These are phyloP conservation scores for Psilocybe tampanensis DNA, from an alignment of 768 basidiomycete genomes.

Conservation along the genomic window DNA sequence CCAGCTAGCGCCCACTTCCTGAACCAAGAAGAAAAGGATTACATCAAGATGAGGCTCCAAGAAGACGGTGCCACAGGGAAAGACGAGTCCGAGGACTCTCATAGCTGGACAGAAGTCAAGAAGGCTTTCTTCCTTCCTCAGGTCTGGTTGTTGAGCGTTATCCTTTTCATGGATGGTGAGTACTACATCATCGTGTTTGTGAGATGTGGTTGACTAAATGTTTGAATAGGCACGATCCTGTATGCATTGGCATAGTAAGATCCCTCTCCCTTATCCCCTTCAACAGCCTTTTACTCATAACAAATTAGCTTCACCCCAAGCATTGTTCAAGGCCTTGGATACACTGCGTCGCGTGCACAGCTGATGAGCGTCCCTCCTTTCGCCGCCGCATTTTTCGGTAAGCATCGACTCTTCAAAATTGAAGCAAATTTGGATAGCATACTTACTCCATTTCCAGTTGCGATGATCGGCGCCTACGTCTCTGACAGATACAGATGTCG, in stretches of 20 bases:
- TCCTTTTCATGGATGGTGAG: conserved; percentile 56
- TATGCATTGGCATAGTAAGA: conserved; percentile 52
- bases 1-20: conserved; percentile 50
- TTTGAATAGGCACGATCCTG: conserved; percentile 40
- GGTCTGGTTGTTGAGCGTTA: conserved; percentile 50
- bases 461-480: conserved; percentile 41
- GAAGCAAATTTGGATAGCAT: not conserved
- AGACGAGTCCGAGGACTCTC: conserved; percentile 40
- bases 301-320: conserved; percentile 65
- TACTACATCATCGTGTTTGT: not conserved
- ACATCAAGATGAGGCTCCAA: conserved; percentile 41
- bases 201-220: not conserved
- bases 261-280: not conserved
- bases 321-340: conserved; percentile 66
- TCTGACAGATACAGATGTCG: conserved; percentile 58
- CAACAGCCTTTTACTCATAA: not conserved
- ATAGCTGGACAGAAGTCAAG: conserved; percentile 60
- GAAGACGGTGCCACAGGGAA: conserved; percentile 41
- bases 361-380: conserved; percentile 67
- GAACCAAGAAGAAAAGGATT: conserved; percentile 47
- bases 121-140: conserved; percentile 54
- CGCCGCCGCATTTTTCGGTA: conserved; percentile 43
- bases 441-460: conserved; percentile 22
- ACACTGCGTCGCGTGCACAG: conserved; percentile 53
- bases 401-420: conserved; percentile 18